Base-by-base conservation (phyloP, 2,329 filamentous ascomycete genomes). In the Fusarium virguliforme region DNA sequence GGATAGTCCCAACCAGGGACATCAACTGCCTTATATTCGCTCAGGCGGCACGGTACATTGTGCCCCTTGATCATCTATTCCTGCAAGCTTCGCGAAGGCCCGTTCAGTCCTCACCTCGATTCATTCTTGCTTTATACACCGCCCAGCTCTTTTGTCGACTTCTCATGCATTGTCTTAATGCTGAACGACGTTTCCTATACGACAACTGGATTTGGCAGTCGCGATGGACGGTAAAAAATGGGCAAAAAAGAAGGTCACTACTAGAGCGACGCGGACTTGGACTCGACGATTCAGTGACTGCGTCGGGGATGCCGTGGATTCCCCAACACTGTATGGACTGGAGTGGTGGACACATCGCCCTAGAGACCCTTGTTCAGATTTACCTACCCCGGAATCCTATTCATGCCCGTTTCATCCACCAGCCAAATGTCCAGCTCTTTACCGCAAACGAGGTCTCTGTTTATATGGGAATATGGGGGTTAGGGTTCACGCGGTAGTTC, bases 141-240 rank as follows among this genome's bases (percentile, higher is more conserved):
- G 54, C 54, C 37, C 38, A 57, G 24, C 54, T 57, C 54, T 43
- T 57, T 37, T 57, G 26, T 32, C 54, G 35, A 32, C 54, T 57
- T 18, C 54, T 57, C 3, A 26, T 43, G 15, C 35, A 26, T n/a
- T n/a, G 34, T 28, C 26, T 41, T 32, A 57, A 32, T 32, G 38
- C n/a, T 37, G 28, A 57, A 34, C 34, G 37, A 41, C 12, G 24
- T 41, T 24, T n/a, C 12, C 24, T 41, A 58, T 58, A 41, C n/a
- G 38, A 58, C n/a, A 58, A 58, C 12, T 58, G 54, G 54, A 58
- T 58, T n/a, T 58, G 28, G 54, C 54, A 41, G 22, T 43, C 24
- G 37, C 10, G 24, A 30, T 58, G 54, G 54, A 43, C 15, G 13
- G 28, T 58, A 28, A 15, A 32, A 22, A 32, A 18, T 30, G 18